Conservation (phyloP, 495 filamentous ascomycete species). For the Platismatia glauca region DNA sequence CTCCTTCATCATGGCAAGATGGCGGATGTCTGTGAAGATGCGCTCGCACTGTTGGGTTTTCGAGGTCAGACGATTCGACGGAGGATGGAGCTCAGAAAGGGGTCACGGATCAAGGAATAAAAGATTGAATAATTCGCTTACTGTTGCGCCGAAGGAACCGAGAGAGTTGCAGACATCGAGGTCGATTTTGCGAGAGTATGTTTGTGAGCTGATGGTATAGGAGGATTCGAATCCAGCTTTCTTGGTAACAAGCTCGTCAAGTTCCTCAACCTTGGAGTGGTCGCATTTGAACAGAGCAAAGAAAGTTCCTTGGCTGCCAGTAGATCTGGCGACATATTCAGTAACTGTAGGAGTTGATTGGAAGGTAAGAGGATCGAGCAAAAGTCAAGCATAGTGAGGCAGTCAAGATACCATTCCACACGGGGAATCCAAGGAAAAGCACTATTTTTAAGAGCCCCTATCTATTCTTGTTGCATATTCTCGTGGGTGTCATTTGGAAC, state of each 20-base stretch:
- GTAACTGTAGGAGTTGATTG: constrained; percentile 22
- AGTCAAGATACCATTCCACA: too few species aligned
- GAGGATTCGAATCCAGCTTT: constrained; percentile 73
- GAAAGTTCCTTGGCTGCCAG: constrained; percentile 73
- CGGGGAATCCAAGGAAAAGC: too few species aligned
- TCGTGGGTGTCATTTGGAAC: too few species aligned
- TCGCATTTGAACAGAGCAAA: constrained; percentile 75
- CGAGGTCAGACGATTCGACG: constrained; percentile 24
- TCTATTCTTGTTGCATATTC: too few species aligned
- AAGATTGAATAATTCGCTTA: too few species aligned
- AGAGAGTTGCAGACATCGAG: constrained; percentile 71
- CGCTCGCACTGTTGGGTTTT: constrained; percentile 42
- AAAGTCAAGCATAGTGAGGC: too few species aligned
- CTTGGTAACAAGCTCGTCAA: constrained; percentile 64
- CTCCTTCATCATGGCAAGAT: constrained; percentile 48
- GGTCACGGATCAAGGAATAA: neutral
- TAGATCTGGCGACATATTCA: constrained; percentile 36
- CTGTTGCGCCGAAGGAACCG: constrained; percentile 65
- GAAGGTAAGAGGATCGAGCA: too few species aligned
- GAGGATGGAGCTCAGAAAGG: neutral
- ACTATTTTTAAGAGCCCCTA: too few species aligned
- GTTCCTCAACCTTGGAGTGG: constrained; percentile 63
- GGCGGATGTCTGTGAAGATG: constrained; percentile 67
- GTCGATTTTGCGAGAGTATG: constrained; percentile 81
- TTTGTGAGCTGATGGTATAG: constrained; percentile 71